A percentile compares a stretch with the other conserved stretches of the same genome.
Evolutionary conservation across 441 rosid species (phyloP).

Genomic region (Euphorbia celastroides): DNA sequence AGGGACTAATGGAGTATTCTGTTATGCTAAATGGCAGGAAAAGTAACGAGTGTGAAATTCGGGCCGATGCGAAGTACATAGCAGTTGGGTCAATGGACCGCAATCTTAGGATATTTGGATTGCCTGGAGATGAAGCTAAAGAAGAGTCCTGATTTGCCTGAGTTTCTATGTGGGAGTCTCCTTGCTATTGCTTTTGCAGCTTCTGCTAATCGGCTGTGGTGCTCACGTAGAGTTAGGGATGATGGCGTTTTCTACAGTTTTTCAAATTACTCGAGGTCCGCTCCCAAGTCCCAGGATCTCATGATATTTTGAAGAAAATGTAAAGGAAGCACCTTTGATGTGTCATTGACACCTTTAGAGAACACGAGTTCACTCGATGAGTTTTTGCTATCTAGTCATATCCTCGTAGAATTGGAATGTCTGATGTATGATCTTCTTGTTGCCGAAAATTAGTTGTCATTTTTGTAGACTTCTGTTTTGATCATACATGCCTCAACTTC

Average conservation of each 20-base stretch:
- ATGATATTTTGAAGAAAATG: background rate
- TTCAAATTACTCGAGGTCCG: background rate
- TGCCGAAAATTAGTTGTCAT: background rate
- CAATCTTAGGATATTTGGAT: slow-evolving; percentile 83
- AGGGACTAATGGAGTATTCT: background rate
- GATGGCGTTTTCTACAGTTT: background rate
- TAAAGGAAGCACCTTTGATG: slow-evolving; percentile 1
- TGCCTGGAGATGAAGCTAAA: slow-evolving; percentile 49
- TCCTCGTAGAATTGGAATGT: background rate
- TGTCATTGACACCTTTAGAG: background rate
- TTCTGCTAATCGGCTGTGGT: background rate
- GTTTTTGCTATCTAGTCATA: background rate
- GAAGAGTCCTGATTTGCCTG: slow-evolving; percentile 37
- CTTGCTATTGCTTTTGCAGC: slow-evolving; percentile 3
- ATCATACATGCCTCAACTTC: too few species aligned
- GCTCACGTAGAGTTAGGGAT: background rate
- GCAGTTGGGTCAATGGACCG: slow-evolving; percentile 99
- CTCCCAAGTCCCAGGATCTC: background rate
- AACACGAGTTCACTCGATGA: background rate
- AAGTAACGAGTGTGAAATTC: slow-evolving; percentile 72
- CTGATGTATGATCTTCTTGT: background rate
- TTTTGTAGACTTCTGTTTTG: too few species aligned
- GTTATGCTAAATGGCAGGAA: slow-evolving; percentile 41
- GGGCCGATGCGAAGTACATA: slow-evolving; percentile 83
- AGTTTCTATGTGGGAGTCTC: slow-evolving; percentile 1